These are phyloP conservation scores for Hirsutella minnesotensis DNA, from an alignment of 2,329 filamentous ascomycete genomes.

Conservation along the genomic window DNA sequence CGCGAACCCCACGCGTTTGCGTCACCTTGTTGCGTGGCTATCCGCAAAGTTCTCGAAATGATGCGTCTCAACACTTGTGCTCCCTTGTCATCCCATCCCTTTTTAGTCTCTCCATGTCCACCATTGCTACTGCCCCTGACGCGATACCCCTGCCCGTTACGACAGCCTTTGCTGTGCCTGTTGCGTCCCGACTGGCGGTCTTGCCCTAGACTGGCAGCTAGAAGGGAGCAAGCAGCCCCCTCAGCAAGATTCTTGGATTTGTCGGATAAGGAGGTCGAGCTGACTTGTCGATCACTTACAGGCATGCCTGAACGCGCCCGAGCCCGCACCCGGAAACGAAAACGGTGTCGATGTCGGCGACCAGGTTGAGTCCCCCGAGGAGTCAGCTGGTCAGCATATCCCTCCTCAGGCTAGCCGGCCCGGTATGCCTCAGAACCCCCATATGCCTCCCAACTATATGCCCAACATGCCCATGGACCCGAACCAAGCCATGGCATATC, in stretches of 20 bases:
- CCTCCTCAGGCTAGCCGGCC: conserved; percentile 48
- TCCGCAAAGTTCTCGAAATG: neutral
- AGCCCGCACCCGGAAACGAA: conserved; percentile 70
- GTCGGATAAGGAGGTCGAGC: too few species aligned
- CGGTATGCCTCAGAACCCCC: conserved; percentile 52
- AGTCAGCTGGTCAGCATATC: conserved; percentile 65
- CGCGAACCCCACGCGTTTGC: conserved; percentile 13
- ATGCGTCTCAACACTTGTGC: neutral
- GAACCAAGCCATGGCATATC: conserved; percentile 71
- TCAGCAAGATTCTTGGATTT: too few species aligned
- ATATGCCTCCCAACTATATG: conserved; percentile 54
- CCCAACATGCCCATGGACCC: conserved; percentile 57
- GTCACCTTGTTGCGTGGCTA: neutral
- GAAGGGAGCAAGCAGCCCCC: too few species aligned
- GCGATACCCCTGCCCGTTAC: neutral
- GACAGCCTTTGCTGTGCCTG: neutral
- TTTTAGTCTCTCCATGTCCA: neutral
- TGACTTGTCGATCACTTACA: conserved; percentile 33
- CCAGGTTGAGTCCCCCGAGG: conserved; percentile 82
- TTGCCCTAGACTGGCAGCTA: too few species aligned
- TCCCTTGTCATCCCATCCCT: neutral
- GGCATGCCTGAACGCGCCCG: conserved; percentile 94
- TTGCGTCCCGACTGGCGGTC: too few species aligned
- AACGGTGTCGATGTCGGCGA: conserved; percentile 68
- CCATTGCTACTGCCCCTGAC: neutral